Evolutionary conservation across 2,329 filamentous ascomycete species (phyloP).

Genomic region (Colletotrichum sp.): DNA sequence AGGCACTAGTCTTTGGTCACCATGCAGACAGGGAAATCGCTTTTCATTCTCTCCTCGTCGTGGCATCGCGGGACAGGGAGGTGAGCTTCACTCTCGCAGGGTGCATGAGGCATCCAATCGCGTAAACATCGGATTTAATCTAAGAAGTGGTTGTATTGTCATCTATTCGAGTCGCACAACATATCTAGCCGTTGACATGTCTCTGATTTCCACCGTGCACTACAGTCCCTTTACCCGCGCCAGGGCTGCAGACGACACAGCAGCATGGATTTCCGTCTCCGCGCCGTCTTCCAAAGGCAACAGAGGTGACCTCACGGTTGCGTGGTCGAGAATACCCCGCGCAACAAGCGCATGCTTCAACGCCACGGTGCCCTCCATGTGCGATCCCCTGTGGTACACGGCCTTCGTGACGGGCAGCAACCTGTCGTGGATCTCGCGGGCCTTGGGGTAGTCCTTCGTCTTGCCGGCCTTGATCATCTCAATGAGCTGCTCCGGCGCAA

Average conservation of each 20-base stretch:
- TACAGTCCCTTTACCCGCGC: neutral
- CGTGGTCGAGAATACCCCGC: constrained; percentile 52
- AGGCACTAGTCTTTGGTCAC: too few relatives aligned
- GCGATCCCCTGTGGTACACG: constrained; percentile 59
- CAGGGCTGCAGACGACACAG: constrained; percentile 34
- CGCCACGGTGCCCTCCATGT: constrained; percentile 59
- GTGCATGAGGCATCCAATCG: neutral
- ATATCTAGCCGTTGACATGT: neutral
- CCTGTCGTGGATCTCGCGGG: constrained; percentile 53
- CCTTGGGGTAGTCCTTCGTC: constrained; percentile 51
- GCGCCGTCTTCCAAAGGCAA: constrained; percentile 46
- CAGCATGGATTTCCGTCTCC: constrained; percentile 46
- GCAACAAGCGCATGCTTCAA: constrained; percentile 58
- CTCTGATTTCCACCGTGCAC: neutral
- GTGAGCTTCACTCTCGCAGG: neutral
- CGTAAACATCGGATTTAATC: neutral
- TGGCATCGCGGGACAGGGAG: neutral
- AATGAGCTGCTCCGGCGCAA: constrained; percentile 53
- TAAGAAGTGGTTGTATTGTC: neutral
- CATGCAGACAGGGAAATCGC: neutral
- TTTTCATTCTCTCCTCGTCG: neutral
- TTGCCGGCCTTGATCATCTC: constrained; percentile 57
- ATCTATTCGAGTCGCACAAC: neutral
- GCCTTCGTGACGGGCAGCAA: constrained; percentile 56
- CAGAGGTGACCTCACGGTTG: constrained; percentile 54